These are phyloP conservation scores for Leucocoprinus sp. DNA, from an alignment of 768 basidiomycete genomes.

Conservation along the genomic window DNA sequence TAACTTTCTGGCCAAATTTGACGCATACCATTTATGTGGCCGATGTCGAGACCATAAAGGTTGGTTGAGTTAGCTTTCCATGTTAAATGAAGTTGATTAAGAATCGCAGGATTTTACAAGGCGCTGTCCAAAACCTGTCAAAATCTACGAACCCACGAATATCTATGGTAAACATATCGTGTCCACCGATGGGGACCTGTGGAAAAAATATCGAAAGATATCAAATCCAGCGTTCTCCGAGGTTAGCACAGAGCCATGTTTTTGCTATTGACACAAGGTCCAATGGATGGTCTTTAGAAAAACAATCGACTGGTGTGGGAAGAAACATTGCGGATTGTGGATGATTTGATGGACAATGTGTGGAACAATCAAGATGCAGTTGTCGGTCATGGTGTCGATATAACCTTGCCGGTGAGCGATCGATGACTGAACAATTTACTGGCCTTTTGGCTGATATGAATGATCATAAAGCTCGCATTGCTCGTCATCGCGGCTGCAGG, in stretches of 20 bases:
- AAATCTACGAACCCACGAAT: conserved; percentile 34
- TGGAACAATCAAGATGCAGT: conserved; percentile 34
- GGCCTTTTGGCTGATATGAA: background rate
- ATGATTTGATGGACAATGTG: too few species aligned
- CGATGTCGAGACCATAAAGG: conserved; percentile 35
- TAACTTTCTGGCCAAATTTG: conserved; percentile 19
- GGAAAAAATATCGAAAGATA: too few species aligned
- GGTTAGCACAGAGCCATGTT: conserved; percentile 22
- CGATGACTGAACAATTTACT: too few species aligned
- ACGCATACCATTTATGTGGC: conserved; percentile 23
- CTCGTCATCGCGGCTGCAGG: conserved; percentile 50
- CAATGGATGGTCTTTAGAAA: conserved; percentile 20
- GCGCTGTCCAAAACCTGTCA: conserved; percentile 50
- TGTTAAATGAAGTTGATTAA: background rate
- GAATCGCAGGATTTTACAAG: conserved; percentile 40
- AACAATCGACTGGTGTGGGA: conserved; percentile 44
- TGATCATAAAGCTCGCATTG: conserved; percentile 38
- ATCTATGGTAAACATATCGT: conserved; percentile 58
- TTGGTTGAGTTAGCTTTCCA: conserved; percentile 9
- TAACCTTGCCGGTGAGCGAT: conserved; percentile 49
- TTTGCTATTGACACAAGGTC: background rate
- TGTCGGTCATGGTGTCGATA: conserved; percentile 38
- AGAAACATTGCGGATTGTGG: conserved; percentile 32
- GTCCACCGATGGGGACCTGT: conserved; percentile 52
- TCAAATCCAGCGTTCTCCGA: conserved; percentile 58